phyloP scores from a whole-genome alignment of 495 filamentous ascomycete genomes.

The Xylaria scruposa region DNA sequence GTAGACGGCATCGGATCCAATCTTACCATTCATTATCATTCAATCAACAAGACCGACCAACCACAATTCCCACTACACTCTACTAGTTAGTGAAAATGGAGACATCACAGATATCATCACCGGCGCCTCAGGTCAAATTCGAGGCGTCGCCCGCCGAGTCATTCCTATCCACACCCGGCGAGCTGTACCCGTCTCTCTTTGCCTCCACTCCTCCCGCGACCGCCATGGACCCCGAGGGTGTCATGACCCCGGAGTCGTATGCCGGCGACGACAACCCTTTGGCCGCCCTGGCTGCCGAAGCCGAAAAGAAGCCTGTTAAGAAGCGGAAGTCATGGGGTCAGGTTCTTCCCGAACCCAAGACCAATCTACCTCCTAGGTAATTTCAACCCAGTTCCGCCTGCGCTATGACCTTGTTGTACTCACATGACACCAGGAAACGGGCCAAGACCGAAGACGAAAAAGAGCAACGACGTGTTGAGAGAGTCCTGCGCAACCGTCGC shows the following conservation, averaged over 20 bases:
- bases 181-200: conserved; percentile 60
- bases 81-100: conserved; percentile 43
- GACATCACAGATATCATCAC: conserved; percentile 28
- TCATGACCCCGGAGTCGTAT: conserved; percentile 55
- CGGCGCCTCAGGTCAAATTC: conserved; percentile 54
- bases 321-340: conserved; percentile 99
- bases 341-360: conserved; percentile 94
- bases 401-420: not conserved
- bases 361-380: conserved; percentile 93
- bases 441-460: conserved; percentile 99
- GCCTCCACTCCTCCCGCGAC: conserved; percentile 30
- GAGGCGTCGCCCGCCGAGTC: conserved; percentile 59
- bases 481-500: conserved; percentile 92
- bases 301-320: conserved; percentile 82
- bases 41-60: conserved; percentile 43
- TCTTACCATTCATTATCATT: conserved; percentile 24
- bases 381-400: conserved; percentile 28
- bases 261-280: conserved; percentile 37
- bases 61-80: not conserved
- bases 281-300: conserved; percentile 29
- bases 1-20: not conserved
- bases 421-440: conserved; percentile 71
- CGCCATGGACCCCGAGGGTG: conserved; percentile 49
- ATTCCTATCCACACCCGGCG: conserved; percentile 58
- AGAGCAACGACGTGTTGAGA: conserved; percentile 96